A percentile compares a stretch with the other conserved stretches of the same genome.
These are phyloP conservation scores for Leucosporidium yakuticum DNA, from an alignment of 768 basidiomycete genomes.

Conservation along the genomic window DNA sequence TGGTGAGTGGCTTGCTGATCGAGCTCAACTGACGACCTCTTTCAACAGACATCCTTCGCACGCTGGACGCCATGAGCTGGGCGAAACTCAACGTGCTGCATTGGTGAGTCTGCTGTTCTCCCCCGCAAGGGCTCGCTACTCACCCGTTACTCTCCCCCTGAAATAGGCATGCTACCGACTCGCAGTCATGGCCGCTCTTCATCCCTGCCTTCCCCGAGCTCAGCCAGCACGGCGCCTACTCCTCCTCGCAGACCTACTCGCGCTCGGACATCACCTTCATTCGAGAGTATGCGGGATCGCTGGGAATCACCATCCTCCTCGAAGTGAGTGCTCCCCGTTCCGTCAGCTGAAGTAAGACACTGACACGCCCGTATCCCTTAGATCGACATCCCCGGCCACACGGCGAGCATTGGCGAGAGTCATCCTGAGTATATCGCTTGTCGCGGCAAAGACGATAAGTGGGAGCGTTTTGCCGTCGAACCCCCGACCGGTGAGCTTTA, in stretches of 20 bases:
- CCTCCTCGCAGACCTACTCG: constrained; percentile 53
- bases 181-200: constrained; percentile 66
- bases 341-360: background rate
- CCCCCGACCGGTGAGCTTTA: constrained; percentile 56
- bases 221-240: constrained; percentile 58
- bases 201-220: constrained; percentile 59
- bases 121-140: no score
- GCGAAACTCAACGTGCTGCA: constrained; percentile 75
- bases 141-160: background rate
- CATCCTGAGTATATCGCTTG: constrained; percentile 75
- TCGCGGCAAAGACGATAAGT: constrained; percentile 44
- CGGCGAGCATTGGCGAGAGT: constrained; percentile 56
- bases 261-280: constrained; percentile 56
- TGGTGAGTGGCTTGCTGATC: background rate
- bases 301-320: constrained; percentile 67
- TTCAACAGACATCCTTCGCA: constrained; percentile 60
- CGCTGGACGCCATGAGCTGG: constrained; percentile 69
- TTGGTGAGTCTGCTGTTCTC: constrained; percentile 42
- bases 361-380: constrained; percentile 39
- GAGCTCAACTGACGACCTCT: constrained; percentile 42
- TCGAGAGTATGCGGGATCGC: constrained; percentile 62
- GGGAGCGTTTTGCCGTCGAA: constrained; percentile 43
- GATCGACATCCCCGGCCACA: constrained; percentile 80
- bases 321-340: constrained; percentile 34
- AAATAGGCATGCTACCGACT: constrained; percentile 69